phyloP scores from a whole-genome alignment of 2,329 filamentous ascomycete genomes.

The Endothia cerciana region DNA sequence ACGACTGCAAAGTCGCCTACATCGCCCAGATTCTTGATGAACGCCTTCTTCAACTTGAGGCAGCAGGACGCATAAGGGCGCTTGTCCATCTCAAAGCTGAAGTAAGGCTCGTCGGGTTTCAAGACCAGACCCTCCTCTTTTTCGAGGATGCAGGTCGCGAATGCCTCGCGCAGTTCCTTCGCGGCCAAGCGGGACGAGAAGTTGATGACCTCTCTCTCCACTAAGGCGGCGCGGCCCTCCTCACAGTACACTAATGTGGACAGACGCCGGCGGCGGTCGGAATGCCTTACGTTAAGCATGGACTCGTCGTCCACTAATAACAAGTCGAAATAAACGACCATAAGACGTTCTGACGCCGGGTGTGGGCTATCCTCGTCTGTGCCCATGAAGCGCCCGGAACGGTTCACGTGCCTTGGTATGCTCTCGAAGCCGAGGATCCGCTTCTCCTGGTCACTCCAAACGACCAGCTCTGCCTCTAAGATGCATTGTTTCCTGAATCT shows the following conservation, averaged over 20 bases:
- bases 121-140: slow-evolving; percentile 80
- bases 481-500: slow-evolving; percentile 70
- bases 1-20: slow-evolving; percentile 82
- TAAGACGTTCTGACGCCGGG: slow-evolving; percentile 57
- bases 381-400: slow-evolving; percentile 72
- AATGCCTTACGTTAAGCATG: slow-evolving; percentile 55
- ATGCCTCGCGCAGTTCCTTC: slow-evolving; percentile 62
- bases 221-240: slow-evolving; percentile 67
- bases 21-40: slow-evolving; percentile 77
- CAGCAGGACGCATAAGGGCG: slow-evolving; percentile 53
- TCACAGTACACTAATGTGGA: slow-evolving; percentile 54
- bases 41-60: slow-evolving; percentile 90
- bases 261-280: slow-evolving; percentile 64
- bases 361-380: slow-evolving; percentile 69
- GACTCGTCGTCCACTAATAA: slow-evolving; percentile 59
- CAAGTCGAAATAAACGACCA: slow-evolving; percentile 66
- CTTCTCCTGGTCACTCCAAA: slow-evolving; percentile 70
- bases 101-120: slow-evolving; percentile 81
- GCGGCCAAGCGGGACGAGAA: slow-evolving; percentile 59
- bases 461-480: slow-evolving; percentile 80
- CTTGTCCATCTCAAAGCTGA: slow-evolving; percentile 52
- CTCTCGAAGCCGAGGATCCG: slow-evolving; percentile 78
- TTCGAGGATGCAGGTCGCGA: slow-evolving; percentile 67
- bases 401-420: slow-evolving; percentile 77
- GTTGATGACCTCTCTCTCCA: slow-evolving; percentile 69